Evolutionary conservation across 805 yeast species (phyloP).

Genomic region (Sugiyamaella boreocaroliniensis): DNA sequence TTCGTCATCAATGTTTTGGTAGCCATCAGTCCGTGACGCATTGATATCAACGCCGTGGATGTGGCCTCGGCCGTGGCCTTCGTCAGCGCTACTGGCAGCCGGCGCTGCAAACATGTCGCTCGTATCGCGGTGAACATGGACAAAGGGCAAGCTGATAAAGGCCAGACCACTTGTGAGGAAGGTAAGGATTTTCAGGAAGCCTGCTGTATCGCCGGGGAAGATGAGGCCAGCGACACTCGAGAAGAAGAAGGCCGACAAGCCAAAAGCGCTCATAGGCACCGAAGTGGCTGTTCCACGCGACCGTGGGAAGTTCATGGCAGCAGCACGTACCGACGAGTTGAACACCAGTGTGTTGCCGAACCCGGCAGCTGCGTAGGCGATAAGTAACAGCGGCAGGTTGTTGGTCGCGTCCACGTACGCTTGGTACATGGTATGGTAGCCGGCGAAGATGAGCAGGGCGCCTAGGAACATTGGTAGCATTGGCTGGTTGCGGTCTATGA

Average conservation of each 20-base stretch:
- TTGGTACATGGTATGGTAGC: constrained; percentile 54
- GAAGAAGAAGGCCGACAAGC: constrained; percentile 64
- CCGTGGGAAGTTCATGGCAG: constrained; percentile 62
- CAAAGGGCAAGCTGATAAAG: constrained; percentile 15
- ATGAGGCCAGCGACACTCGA: constrained; percentile 43
- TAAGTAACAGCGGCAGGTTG: constrained; percentile 37
- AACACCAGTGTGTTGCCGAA: constrained; percentile 61
- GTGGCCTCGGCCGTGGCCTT: neutral
- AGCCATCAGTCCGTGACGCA: neutral
- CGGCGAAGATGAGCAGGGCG: constrained; percentile 42
- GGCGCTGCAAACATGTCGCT: neutral
- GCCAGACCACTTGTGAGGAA: constrained; percentile 15
- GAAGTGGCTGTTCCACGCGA: constrained; percentile 70
- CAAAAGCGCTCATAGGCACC: constrained; percentile 67
- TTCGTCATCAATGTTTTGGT: neutral
- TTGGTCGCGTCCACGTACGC: constrained; percentile 29
- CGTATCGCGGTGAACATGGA: constrained; percentile 10
- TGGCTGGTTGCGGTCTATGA: constrained; percentile 21
- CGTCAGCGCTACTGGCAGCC: neutral
- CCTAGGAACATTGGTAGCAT: constrained; percentile 44
- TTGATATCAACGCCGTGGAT: neutral
- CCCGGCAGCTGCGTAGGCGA: constrained; percentile 43
- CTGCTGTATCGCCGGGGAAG: constrained; percentile 25
- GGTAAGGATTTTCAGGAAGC: constrained; percentile 16
- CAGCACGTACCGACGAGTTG: constrained; percentile 60